These are phyloP conservation scores for Aleurites moluccanus DNA, from an alignment of 441 rosid species.

Conservation along the genomic window DNA sequence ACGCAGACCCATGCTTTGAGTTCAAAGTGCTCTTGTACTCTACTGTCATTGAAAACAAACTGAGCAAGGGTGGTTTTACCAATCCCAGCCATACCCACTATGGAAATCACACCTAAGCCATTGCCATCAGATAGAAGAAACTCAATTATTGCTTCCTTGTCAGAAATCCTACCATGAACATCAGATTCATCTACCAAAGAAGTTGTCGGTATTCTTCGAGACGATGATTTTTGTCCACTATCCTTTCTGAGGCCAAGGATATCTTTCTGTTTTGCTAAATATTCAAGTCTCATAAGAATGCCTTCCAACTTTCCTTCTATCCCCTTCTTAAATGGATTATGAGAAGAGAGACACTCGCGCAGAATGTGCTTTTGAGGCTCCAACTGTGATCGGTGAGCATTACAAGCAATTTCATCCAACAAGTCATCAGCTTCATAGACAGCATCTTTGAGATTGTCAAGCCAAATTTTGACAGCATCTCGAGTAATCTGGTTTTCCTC, in stretches of 20 bases:
- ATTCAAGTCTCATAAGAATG: constrained; percentile 9
- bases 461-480: constrained; percentile 6
- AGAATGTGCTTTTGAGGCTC: too few relatives aligned
- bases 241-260: neutral
- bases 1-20: constrained; percentile 6
- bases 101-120: neutral
- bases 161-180: constrained; percentile 7
- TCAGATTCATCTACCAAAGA: constrained; percentile 11
- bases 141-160: neutral
- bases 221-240: constrained; percentile 5
- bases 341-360: too few relatives aligned
- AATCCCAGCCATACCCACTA: constrained; percentile 12
- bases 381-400: too few relatives aligned
- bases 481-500: constrained; percentile 8
- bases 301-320: constrained; percentile 12
- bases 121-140: neutral
- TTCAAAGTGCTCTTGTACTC: neutral
- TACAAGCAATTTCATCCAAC: constrained; percentile 10
- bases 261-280: neutral
- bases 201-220: neutral
- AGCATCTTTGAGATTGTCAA: neutral
- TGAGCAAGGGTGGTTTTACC: constrained; percentile 15
- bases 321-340: neutral
- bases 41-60: neutral
- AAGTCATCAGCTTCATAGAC: constrained; percentile 9